phyloP scores from a whole-genome alignment of 2,329 filamentous ascomycete species.

The Claviceps humidiphila region DNA sequence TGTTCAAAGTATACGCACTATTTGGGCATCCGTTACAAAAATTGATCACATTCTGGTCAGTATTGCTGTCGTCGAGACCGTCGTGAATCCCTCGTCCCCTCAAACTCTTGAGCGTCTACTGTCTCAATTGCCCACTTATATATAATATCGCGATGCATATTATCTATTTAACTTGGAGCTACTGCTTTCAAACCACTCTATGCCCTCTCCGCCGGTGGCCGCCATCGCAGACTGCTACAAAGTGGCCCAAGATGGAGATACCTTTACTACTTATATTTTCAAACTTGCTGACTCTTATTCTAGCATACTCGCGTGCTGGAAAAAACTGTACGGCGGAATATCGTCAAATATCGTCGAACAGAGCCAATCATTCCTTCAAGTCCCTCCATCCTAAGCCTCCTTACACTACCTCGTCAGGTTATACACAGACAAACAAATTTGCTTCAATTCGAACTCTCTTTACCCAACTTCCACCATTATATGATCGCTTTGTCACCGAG shows the following conservation, averaged over 20 bases:
- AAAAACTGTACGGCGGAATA: not conserved
- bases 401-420: not conserved
- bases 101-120: not conserved
- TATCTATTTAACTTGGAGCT: not conserved
- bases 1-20: not conserved
- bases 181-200: too few species aligned
- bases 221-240: not conserved
- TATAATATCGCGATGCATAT: not conserved
- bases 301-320: slow-evolving; percentile 2
- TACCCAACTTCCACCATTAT: not conserved
- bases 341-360: not conserved
- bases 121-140: not conserved
- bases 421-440: not conserved
- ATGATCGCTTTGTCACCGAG: not conserved
- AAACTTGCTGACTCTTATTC: slow-evolving; percentile 8
- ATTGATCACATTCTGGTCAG: not conserved
- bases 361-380: not conserved
- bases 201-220: not conserved
- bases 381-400: not conserved
- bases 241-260: slow-evolving; percentile 5
- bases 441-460: not conserved
- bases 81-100: not conserved
- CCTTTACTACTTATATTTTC: slow-evolving; percentile 3
- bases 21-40: not conserved
- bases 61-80: not conserved